Evolutionary conservation across 2,329 filamentous ascomycete species (phyloP), one percentile per base, ranked within the genome.

Genomic region (Ophiostoma sp.): DNA sequence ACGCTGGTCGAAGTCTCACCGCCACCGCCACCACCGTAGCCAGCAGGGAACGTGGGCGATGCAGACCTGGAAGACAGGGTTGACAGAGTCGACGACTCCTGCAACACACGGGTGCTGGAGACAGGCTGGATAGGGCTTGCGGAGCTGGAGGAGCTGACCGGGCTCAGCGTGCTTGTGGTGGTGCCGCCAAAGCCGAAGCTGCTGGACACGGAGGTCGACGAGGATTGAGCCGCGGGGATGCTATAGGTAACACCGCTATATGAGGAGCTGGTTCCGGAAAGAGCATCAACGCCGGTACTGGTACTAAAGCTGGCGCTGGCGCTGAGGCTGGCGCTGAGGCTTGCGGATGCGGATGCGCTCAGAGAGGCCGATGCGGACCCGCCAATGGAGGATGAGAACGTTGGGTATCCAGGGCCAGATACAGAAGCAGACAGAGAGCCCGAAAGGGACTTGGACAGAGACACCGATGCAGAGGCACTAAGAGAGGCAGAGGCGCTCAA

Each of bases 1-100:
- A 33, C 61, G 36, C 31, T 50, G 33, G 72, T 48, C 36, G 72
- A 59, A 5, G 71, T 48, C 61, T 69, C 45, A 2, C 64, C 25
- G 17, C 25, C 42, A 19, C 39, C 55, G 22, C 19, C 68, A 12
- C 22, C 33, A 50, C 68, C 69, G 17, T 70, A 61, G 36, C 69
- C 19, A 3, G 12, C 31, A 6, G 69, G 68, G n/a, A 42, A 70
- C n/a, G 31, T 70, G 33, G 68, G n/a, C 12, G 45, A 12, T 12
- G n/a, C 50, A 11, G 50, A 19, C 22, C 36, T n/a, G 22, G 61
- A 66, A 15, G 61, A 66, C 19, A 36, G 25, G 17, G 50, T 55
- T 9, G 25, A 31, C 55, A 28, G 12, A 28, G 55, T 28, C 25
- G 55, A 59, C 7, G 55, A 59, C 55, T 59, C 22, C 8, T 59